phyloP scores from a whole-genome alignment of 2,329 filamentous ascomycete species.

The Metarhizium robertsii region DNA sequence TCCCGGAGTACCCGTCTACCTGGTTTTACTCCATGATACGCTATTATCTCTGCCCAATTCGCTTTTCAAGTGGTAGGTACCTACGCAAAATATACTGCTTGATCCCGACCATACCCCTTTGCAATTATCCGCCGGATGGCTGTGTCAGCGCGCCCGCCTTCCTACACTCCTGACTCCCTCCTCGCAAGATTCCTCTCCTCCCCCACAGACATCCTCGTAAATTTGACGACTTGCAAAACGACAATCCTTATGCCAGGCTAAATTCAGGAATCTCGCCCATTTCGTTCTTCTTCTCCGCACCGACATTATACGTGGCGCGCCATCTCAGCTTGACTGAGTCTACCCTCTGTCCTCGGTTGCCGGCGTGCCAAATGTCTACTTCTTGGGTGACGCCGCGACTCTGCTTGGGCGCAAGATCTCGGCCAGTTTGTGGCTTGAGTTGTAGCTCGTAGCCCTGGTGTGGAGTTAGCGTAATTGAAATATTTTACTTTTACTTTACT shows the following conservation, averaged over 20 bases:
- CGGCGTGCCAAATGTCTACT: conserved; percentile 65
- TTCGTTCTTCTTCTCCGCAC: conserved; percentile 59
- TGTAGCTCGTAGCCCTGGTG: conserved; percentile 67
- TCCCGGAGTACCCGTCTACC: not conserved
- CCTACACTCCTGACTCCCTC: not conserved
- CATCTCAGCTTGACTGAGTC: conserved; percentile 81
- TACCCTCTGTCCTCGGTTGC: conserved; percentile 59
- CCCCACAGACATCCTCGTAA: not conserved
- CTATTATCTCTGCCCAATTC: not conserved
- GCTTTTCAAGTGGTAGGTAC: not conserved
- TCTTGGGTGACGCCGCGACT: conserved; percentile 70
- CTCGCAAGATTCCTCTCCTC: not conserved
- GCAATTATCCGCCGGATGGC: not conserved
- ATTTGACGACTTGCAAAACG: not conserved
- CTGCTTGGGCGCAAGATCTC: conserved; percentile 64
- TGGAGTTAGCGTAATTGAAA: not conserved
- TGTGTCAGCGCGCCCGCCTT: not conserved
- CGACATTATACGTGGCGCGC: conserved; percentile 72
- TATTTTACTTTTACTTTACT: not conserved
- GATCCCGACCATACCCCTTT: not conserved
- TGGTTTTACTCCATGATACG: not conserved
- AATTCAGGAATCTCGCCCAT: conserved; percentile 78
- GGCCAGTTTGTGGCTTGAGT: conserved; percentile 77
- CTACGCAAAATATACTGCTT: not conserved
- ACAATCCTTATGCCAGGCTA: conserved; percentile 50